Percentiles rank a stretch among this genome's conserved stretches.
Evolutionary conservation across 805 yeast species (phyloP).

Genomic region (Ogataea naganishii): DNA sequence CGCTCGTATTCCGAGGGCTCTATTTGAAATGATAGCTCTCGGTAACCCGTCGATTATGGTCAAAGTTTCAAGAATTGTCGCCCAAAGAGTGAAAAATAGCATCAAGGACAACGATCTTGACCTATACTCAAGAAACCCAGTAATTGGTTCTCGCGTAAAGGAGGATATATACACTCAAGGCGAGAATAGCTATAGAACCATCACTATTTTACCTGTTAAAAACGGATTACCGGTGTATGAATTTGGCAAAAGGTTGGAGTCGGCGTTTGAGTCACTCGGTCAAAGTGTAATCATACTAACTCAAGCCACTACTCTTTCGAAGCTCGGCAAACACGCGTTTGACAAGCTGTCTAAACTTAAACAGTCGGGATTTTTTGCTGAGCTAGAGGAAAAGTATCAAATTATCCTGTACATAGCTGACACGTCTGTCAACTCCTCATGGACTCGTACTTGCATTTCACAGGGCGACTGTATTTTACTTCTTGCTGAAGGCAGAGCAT

Average conservation of each 20-base stretch:
- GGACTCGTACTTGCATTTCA: slow-evolving; percentile 89
- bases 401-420: slow-evolving; percentile 89
- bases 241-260: slow-evolving; percentile 66
- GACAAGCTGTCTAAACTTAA: slow-evolving; percentile 80
- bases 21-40: slow-evolving; percentile 77
- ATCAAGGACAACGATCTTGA: slow-evolving; percentile 8
- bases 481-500: slow-evolving; percentile 73
- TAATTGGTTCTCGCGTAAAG: slow-evolving; percentile 23
- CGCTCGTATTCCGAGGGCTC: slow-evolving; percentile 83
- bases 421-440: slow-evolving; percentile 68
- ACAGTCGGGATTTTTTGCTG: slow-evolving; percentile 83
- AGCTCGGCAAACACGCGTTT: slow-evolving; percentile 88
- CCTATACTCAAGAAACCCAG: slow-evolving; percentile 6
- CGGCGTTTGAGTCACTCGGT: slow-evolving; percentile 67
- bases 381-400: slow-evolving; percentile 80
- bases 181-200: slow-evolving; percentile 59
- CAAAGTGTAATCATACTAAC: slow-evolving; percentile 71
- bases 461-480: slow-evolving; percentile 94
- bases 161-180: slow-evolving; percentile 24
- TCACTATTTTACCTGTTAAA: slow-evolving; percentile 75
- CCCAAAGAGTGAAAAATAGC: slow-evolving; percentile 34
- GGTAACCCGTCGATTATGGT: slow-evolving; percentile 88
- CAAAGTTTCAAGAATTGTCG: slow-evolving; percentile 81
- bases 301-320: slow-evolving; percentile 70
- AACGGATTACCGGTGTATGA: slow-evolving; percentile 79